phyloP scores from a whole-genome alignment of 2,329 filamentous ascomycete genomes.

The Sporothrix luriei region DNA sequence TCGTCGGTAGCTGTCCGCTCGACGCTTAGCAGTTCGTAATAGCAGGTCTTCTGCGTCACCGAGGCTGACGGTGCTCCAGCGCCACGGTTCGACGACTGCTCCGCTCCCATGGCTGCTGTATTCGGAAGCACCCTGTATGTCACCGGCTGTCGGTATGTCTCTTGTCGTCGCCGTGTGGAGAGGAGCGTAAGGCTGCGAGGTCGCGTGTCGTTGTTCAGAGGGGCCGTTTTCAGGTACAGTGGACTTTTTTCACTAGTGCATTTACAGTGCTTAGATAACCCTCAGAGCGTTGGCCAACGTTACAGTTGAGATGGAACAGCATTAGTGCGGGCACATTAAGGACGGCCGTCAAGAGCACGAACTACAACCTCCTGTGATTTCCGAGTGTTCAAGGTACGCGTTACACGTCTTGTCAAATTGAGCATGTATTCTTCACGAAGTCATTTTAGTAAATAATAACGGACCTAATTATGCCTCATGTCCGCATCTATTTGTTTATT shows the following conservation, averaged over 20 bases:
- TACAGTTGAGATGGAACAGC: background rate
- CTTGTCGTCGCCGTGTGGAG: background rate
- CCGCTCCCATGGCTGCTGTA: conserved; percentile 63
- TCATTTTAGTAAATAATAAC: no score
- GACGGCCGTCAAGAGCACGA: background rate
- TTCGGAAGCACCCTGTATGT: background rate
- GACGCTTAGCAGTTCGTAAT: conserved; percentile 82
- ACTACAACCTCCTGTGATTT: background rate
- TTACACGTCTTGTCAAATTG: no score
- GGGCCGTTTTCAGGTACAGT: conserved; percentile 1
- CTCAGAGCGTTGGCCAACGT: background rate
- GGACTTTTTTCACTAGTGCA: conserved; percentile 18
- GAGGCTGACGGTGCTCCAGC: conserved; percentile 38
- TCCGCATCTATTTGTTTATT: background rate
- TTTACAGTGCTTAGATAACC: conserved; percentile 19
- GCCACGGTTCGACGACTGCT: conserved; percentile 53
- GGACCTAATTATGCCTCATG: no score
- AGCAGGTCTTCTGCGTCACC: conserved; percentile 64
- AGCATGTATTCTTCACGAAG: no score
- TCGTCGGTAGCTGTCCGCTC: conserved; percentile 74
- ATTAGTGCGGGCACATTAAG: background rate
- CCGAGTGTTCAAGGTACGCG: no score
- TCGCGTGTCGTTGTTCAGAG: conserved; percentile 19
- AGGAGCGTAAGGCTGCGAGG: conserved; percentile 7
- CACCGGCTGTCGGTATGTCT: background rate